Percentiles rank a stretch among this genome's conserved stretches.
Evolutionary conservation across 2,329 filamentous ascomycete species (phyloP).

Genomic region (Penicillium sp.): DNA sequence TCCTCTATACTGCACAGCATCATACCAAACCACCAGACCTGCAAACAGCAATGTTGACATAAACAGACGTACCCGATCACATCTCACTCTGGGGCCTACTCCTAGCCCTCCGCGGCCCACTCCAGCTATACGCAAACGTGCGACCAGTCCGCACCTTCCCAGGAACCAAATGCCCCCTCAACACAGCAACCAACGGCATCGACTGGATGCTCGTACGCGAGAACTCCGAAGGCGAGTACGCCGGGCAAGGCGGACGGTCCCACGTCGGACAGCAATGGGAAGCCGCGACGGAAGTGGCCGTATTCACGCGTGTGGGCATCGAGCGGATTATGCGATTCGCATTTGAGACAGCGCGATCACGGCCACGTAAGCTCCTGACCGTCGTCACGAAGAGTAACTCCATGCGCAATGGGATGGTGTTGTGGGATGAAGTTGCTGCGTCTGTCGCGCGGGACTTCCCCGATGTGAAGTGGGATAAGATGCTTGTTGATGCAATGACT

Average conservation of each 20-base stretch:
- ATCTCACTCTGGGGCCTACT: constrained; percentile 50
- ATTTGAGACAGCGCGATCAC: constrained; percentile 43
- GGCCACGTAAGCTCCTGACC: constrained; percentile 44
- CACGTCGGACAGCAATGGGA: constrained; percentile 47
- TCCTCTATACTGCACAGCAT: background rate
- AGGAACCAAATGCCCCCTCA: constrained; percentile 45
- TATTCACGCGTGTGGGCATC: constrained; percentile 47
- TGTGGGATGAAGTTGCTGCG: constrained; percentile 48
- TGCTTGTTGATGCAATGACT: constrained; percentile 52
- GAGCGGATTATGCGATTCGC: constrained; percentile 48
- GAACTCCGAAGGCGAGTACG: constrained; percentile 50
- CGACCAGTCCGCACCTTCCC: constrained; percentile 45
- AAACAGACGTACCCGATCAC: constrained; percentile 47
- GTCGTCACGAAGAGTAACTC: constrained; percentile 51
- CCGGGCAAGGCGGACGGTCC: constrained; percentile 47
- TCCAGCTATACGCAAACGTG: constrained; percentile 52
- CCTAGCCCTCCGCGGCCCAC: constrained; percentile 48
- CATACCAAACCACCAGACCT: too few relatives aligned
- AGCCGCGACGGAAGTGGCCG: constrained; percentile 45
- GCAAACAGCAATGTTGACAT: background rate
- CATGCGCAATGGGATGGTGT: constrained; percentile 48
- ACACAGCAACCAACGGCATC: constrained; percentile 41
- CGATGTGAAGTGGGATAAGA: constrained; percentile 47
- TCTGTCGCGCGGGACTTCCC: constrained; percentile 44
- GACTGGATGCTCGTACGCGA: constrained; percentile 51